Evolutionary conservation across 2,329 filamentous ascomycete species (phyloP), one percentile per base, ranked within the genome.

Genomic region (Ophiostoma sp.): DNA sequence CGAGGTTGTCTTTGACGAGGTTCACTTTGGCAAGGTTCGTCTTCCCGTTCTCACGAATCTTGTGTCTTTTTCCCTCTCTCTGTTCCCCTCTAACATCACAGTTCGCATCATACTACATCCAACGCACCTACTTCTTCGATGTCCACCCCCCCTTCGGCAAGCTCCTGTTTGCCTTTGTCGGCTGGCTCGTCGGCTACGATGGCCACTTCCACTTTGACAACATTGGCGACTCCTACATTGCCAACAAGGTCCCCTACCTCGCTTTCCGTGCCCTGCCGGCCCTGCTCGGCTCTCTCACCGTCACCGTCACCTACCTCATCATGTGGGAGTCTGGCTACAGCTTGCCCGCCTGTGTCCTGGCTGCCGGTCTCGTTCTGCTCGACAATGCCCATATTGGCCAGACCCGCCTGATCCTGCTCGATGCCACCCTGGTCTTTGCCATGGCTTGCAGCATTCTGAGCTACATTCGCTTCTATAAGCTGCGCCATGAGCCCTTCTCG

Each of bases 241-340:
- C 89, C 72, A 97, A 99, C 85, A 95, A 96, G 79, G 94, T 99
- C 60, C 95, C 95, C 52, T 99, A 99, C 80, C 91, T 99, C 73
- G 94, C 95, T 73, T 97, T 96, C 83, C 92, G 95, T 76, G 91
- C 94, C 65, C 87, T 99, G 84, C 95, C 95, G 60, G 95, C 95
- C 72, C 87, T 95, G 67, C 88, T 98, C 75, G 95, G 95, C 74
- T 90, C 95, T 70, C 83, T 99, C 75, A 99, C 95, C 13, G 93
- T 99, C 68, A 91, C 94, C n/a, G 91, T 94, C 67, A 89, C 92
- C 70, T 99, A 96, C 80, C 82, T 96, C 78, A 99, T 97, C 80
- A 99, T 99, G 95, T 99, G 95, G 95, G 95, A 99, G 81, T 98
- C 95, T 67, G 95, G 94, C 73, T 99, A 99, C 82, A 97, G 93